Conservation (phyloP, 306 rosid genomes). For the Chamaecrista fasciculata region DNA sequence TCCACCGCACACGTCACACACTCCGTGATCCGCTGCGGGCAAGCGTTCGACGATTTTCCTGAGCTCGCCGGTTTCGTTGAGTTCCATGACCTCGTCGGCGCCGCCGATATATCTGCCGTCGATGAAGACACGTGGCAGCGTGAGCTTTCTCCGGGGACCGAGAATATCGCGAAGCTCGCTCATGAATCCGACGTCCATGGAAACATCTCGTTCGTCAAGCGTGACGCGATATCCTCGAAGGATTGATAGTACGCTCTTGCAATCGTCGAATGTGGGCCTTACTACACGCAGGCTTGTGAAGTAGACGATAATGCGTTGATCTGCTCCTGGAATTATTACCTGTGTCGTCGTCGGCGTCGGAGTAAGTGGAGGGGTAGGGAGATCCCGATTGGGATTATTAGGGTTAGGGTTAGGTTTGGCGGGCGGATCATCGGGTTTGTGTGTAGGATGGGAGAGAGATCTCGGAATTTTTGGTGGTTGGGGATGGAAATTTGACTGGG, state of each 20-base stretch:
- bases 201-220: conserved; percentile 84
- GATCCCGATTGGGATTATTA: conserved; percentile 12
- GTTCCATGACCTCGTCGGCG: conserved; percentile 69
- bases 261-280: conserved; percentile 73
- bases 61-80: conserved; percentile 89
- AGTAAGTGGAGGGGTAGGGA: too few species aligned
- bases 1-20: conserved; percentile 70
- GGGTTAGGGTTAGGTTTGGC: conserved; percentile 20
- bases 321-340: conserved; percentile 46
- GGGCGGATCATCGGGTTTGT: conserved; percentile 19
- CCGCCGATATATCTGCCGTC: conserved; percentile 85
- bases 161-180: conserved; percentile 59
- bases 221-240: conserved; percentile 66
- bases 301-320: conserved; percentile 75
- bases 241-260: conserved; percentile 70
- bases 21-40: conserved; percentile 60
- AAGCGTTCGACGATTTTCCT: conserved; percentile 73
- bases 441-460: background rate
- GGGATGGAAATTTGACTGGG: conserved; percentile 36
- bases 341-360: conserved; percentile 16
- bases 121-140: conserved; percentile 72
- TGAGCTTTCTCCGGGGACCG: conserved; percentile 47
- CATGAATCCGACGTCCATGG: conserved; percentile 74
- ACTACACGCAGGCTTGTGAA: conserved; percentile 93
- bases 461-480: conserved; percentile 27